Percentiles rank a stretch among this genome's conserved stretches.
These are phyloP conservation scores for Rhizopogon vesiculosus DNA, from an alignment of 768 basidiomycete genomes.

Conservation along the genomic window DNA sequence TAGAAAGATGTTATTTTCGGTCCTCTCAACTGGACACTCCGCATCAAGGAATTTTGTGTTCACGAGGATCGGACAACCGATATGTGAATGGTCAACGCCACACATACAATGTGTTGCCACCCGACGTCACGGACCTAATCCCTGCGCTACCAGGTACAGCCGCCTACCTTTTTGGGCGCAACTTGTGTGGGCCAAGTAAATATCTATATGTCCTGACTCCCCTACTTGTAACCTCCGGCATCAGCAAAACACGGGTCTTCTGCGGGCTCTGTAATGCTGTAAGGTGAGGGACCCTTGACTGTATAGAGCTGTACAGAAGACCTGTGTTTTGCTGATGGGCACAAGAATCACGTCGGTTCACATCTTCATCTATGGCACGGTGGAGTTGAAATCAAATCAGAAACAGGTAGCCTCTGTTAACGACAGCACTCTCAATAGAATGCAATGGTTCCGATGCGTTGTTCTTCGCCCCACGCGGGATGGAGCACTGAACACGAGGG, in stretches of 20 bases:
- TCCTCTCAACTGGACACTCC: not conserved
- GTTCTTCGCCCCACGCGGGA: not conserved
- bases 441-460: not conserved
- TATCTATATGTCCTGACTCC: not conserved
- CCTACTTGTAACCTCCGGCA: not conserved
- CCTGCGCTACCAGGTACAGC: not conserved
- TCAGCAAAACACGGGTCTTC: too few species aligned
- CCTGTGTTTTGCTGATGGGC: too few species aligned
- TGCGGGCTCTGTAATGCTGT: too few species aligned
- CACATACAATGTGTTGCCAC: not conserved
- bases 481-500: conserved; percentile 71
- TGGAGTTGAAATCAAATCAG: not conserved
- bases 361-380: not conserved
- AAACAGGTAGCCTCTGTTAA: too few species aligned
- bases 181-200: not conserved
- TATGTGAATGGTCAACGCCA: not conserved
- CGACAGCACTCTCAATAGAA: not conserved
- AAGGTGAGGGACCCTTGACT: too few species aligned
- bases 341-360: not conserved
- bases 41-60: not conserved
- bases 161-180: not conserved
- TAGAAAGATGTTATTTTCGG: not conserved
- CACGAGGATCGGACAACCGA: not conserved
- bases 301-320: too few species aligned
- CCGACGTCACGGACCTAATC: not conserved